phyloP scores from a whole-genome alignment of 345 rosid genomes.

The Populus ilicifolia region DNA sequence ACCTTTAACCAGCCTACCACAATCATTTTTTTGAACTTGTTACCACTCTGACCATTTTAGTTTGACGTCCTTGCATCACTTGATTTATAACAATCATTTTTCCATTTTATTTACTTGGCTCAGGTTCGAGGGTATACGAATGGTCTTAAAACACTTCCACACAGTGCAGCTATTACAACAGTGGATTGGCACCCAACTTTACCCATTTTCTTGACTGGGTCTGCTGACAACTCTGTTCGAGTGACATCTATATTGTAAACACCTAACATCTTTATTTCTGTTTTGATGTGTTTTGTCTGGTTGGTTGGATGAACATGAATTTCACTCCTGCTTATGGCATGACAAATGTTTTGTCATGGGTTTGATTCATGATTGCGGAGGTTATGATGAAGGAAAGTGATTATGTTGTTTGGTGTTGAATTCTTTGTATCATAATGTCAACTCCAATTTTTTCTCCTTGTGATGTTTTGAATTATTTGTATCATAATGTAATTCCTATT shows the following conservation, averaged over 20 bases:
- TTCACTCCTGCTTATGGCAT: neutral
- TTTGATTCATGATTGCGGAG: no score
- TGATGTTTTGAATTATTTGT: no score
- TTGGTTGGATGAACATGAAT: neutral
- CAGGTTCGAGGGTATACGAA: constrained; percentile 48
- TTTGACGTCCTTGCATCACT: neutral
- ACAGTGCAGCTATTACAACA: constrained; percentile 53
- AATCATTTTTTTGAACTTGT: no score
- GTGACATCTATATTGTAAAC: constrained; percentile 45
- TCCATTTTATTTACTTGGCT: neutral
- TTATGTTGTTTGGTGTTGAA: no score
- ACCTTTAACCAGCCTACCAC: no score
- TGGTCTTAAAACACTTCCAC: constrained; percentile 58
- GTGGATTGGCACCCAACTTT: constrained; percentile 77
- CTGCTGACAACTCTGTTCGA: constrained; percentile 63
- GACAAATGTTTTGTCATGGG: neutral
- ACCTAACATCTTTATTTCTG: neutral
- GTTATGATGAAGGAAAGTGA: no score
- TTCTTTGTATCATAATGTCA: no score
- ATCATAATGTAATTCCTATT: no score
- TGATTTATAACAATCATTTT: neutral
- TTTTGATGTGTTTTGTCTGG: neutral
- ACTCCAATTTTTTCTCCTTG: no score
- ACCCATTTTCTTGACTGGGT: constrained; percentile 66
- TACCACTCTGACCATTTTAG: neutral